Evolutionary conservation across 2,329 filamentous ascomycete genomes (phyloP).

Genomic region (Xylaria sp.): DNA sequence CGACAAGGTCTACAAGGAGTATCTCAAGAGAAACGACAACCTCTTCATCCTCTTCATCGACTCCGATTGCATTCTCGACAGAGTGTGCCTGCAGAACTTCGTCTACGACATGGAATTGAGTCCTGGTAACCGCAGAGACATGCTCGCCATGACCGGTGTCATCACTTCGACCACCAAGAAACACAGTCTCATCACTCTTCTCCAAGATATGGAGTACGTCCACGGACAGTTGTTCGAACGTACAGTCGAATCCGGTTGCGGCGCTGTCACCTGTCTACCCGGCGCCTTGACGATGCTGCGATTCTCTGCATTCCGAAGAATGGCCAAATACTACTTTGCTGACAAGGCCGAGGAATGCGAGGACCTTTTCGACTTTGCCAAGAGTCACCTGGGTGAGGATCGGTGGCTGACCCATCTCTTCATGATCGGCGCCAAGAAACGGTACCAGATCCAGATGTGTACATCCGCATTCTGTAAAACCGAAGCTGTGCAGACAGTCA

Average conservation of each 20-base stretch:
- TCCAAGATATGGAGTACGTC: conserved; percentile 98
- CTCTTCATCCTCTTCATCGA: conserved; percentile 96
- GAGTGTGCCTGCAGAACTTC: conserved; percentile 90
- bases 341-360: conserved; percentile 94
- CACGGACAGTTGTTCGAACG: conserved; percentile 95
- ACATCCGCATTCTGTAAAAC: conserved; percentile 98
- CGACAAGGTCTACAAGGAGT: conserved; percentile 84
- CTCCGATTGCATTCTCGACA: conserved; percentile 91
- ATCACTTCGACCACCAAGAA: conserved; percentile 91
- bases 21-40: conserved; percentile 82
- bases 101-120: conserved; percentile 98
- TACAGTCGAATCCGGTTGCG: conserved; percentile 90
- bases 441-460: conserved; percentile 96
- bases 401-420: conserved; percentile 96
- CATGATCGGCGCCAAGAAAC: conserved; percentile 92
- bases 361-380: conserved; percentile 93
- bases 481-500: conserved; percentile 85
- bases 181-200: conserved; percentile 80
- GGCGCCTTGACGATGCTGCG: conserved; percentile 93
- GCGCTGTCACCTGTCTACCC: conserved; percentile 88
- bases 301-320: conserved; percentile 90
- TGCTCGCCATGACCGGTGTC: conserved; percentile 96
- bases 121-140: conserved; percentile 83
- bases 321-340: conserved; percentile 98
- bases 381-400: conserved; percentile 92